phyloP scores from a whole-genome alignment of 2,329 filamentous ascomycete species.

The Chaetomium strumarium region DNA sequence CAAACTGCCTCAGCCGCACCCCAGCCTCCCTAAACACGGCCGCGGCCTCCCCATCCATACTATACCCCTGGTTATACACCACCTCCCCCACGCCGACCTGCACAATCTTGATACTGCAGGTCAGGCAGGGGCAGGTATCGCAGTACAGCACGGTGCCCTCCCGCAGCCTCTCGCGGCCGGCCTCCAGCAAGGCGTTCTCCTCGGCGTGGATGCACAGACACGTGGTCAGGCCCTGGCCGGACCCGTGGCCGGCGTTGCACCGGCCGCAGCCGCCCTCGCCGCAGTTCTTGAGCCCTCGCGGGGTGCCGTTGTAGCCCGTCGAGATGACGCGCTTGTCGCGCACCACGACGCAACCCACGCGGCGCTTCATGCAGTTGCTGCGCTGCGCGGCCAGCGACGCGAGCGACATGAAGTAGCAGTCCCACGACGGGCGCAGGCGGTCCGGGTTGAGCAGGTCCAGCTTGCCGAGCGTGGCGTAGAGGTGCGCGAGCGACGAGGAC shows the following conservation, averaged over 20 bases:
- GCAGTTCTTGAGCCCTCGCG: slow-evolving; percentile 81
- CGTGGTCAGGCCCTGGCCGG: slow-evolving; percentile 70
- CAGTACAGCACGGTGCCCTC: slow-evolving; percentile 83
- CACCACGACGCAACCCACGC: slow-evolving; percentile 91
- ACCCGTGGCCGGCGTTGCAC: slow-evolving; percentile 70
- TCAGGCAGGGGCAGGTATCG: slow-evolving; percentile 93
- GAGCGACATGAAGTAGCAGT: slow-evolving; percentile 97
- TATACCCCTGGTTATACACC: slow-evolving; percentile 88
- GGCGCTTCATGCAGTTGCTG: slow-evolving; percentile 96
- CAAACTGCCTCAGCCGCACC: slow-evolving; percentile 80
- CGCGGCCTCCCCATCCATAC: slow-evolving; percentile 84
- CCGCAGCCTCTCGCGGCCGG: slow-evolving; percentile 81
- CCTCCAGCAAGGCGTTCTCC: slow-evolving; percentile 93
- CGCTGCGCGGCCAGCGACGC: slow-evolving; percentile 84
- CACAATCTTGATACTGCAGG: slow-evolving; percentile 96
- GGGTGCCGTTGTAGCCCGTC: slow-evolving; percentile 98
- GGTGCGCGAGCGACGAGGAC: slow-evolving; percentile 61
- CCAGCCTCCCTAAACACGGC: slow-evolving; percentile 78
- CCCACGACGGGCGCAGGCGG: slow-evolving; percentile 84
- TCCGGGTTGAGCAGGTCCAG: slow-evolving; percentile 73
- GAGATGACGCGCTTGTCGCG: slow-evolving; percentile 80
- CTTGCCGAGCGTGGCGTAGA: slow-evolving; percentile 65
- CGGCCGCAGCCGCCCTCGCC: slow-evolving; percentile 83
- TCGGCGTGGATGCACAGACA: slow-evolving; percentile 97
- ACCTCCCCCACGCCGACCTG: slow-evolving; percentile 96